A percentile compares a stretch with the other conserved stretches of the same genome.
These are phyloP conservation scores for Clarireedia sp. DNA, from an alignment of 2,329 filamentous ascomycete genomes.

Conservation along the genomic window DNA sequence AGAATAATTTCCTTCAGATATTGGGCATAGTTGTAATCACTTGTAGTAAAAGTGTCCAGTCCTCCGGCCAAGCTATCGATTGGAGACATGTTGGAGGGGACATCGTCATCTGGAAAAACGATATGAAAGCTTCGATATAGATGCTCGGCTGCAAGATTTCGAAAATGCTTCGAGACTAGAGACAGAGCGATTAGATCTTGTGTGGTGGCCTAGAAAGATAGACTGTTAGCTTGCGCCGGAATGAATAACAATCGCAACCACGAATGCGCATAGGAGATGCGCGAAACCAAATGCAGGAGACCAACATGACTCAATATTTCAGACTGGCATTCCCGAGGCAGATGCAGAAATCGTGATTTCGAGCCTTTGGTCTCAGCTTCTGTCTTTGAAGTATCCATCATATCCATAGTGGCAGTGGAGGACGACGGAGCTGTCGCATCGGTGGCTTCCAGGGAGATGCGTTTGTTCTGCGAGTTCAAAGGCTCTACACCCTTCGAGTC, in stretches of 20 bases:
- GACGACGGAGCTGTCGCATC: no score
- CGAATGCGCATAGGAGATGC: no score
- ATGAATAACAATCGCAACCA: neutral
- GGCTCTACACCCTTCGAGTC: no score
- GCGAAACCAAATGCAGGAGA: no score
- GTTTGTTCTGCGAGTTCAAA: no score
- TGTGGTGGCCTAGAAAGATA: slow-evolving; percentile 38
- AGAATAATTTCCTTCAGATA: slow-evolving; percentile 49
- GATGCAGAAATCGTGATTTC: no score
- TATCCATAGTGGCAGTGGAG: no score
- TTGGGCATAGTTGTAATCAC: slow-evolving; percentile 55
- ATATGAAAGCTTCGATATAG: slow-evolving; percentile 55
- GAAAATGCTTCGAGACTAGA: slow-evolving; percentile 50
- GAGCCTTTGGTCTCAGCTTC: no score
- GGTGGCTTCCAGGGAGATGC: no score
- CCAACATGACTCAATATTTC: no score
- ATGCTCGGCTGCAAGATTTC: slow-evolving; percentile 47
- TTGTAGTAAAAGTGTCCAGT: slow-evolving; percentile 54
- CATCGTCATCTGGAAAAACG: slow-evolving; percentile 53
- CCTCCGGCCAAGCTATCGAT: slow-evolving; percentile 50
- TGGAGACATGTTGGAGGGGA: slow-evolving; percentile 42
- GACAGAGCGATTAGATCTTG: slow-evolving; percentile 49
- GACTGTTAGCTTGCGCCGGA: neutral
- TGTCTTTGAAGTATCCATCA: no score
- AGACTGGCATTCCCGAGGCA: no score